These are phyloP conservation scores for Myxozyma neglecta DNA, from an alignment of 805 yeast species.

Conservation along the genomic window DNA sequence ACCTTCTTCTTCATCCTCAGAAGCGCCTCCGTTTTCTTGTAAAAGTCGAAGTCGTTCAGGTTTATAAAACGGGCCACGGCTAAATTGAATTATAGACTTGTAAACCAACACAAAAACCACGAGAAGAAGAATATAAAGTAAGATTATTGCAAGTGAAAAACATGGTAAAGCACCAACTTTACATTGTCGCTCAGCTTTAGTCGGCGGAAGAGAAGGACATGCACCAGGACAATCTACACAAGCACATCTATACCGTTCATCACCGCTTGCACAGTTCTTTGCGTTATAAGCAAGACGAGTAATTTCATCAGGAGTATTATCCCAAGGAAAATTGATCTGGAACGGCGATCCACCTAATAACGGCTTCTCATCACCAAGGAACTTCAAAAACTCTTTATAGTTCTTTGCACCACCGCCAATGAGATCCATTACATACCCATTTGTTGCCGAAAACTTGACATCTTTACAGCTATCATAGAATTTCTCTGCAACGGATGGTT, in stretches of 20 bases:
- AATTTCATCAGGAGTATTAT: constrained; percentile 34
- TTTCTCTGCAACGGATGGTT: constrained; percentile 56
- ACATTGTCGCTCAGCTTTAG: constrained; percentile 46
- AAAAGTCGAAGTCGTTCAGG: constrained; percentile 42
- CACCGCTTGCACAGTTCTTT: constrained; percentile 58
- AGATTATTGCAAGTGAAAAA: constrained; percentile 61
- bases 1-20: constrained; percentile 40
- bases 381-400: constrained; percentile 71
- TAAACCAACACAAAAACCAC: constrained; percentile 31
- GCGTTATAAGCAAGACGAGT: constrained; percentile 25
- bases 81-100: constrained; percentile 16
- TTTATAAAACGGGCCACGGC: constrained; percentile 19
- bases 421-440: constrained; percentile 94
- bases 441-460: constrained; percentile 89
- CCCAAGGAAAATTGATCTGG: constrained; percentile 76
- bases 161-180: constrained; percentile 66
- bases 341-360: constrained; percentile 92
- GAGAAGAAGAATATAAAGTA: constrained; percentile 47
- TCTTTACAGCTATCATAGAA: constrained; percentile 84
- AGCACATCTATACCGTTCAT: constrained; percentile 66
- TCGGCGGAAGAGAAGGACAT: constrained; percentile 65
- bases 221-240: constrained; percentile 84
- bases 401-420: constrained; percentile 95
- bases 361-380: constrained; percentile 93
- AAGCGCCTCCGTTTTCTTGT: constrained; percentile 45